These are phyloP conservation scores for Penicillium simplicissimum DNA, from an alignment of 495 filamentous ascomycete species.

Conservation along the genomic window DNA sequence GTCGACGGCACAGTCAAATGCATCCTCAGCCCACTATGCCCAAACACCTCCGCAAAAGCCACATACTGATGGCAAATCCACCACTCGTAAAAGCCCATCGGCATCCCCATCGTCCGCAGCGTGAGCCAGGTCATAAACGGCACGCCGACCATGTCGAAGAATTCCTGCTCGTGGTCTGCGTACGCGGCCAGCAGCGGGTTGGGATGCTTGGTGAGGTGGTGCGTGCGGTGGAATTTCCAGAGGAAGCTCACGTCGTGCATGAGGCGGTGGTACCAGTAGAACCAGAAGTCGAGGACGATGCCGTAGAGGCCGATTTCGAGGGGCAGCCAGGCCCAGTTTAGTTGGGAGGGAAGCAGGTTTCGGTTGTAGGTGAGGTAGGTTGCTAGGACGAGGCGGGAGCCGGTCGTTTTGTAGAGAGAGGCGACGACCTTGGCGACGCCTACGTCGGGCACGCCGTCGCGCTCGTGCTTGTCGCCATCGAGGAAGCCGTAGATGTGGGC, in stretches of 20 bases:
- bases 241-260: constrained; percentile 45
- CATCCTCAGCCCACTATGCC: constrained; percentile 41
- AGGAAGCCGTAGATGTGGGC: constrained; percentile 35
- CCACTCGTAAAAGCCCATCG: constrained; percentile 48
- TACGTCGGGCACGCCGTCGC: constrained; percentile 34
- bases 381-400: constrained; percentile 32
- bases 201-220: constrained; percentile 48
- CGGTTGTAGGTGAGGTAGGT: constrained; percentile 30
- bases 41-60: constrained; percentile 43
- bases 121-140: constrained; percentile 40
- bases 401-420: constrained; percentile 37
- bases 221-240: constrained; percentile 47
- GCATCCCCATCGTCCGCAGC: constrained; percentile 34
- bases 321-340: constrained; percentile 50
- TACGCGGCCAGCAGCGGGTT: constrained; percentile 45
- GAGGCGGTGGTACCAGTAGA: constrained; percentile 46
- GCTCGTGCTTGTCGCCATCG: constrained; percentile 35
- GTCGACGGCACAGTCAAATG: constrained; percentile 39
- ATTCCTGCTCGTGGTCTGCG: constrained; percentile 46
- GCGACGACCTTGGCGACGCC: constrained; percentile 32
- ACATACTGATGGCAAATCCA: constrained; percentile 47
- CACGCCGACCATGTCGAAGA: constrained; percentile 46
- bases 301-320: constrained; percentile 44
- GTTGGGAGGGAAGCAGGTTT: constrained; percentile 31
- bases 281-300: constrained; percentile 48